phyloP scores from a whole-genome alignment of 2,329 filamentous ascomycete genomes.

The Lasiodiplodia citricola region DNA sequence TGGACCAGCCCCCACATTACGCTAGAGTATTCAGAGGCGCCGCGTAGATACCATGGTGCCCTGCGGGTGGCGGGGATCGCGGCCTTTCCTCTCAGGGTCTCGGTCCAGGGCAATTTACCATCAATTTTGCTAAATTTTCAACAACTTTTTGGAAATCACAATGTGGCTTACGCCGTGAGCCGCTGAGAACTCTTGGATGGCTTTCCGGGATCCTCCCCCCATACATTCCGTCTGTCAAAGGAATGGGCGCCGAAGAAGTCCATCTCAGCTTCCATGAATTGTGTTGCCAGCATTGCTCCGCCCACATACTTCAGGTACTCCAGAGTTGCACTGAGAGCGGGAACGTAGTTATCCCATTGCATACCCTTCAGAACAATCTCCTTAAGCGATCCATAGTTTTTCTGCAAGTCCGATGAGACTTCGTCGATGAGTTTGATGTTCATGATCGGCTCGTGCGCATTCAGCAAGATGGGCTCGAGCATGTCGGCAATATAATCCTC shows the following conservation, averaged over 20 bases:
- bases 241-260: conserved; percentile 66
- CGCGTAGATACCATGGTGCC: too few relatives aligned
- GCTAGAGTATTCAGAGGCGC: neutral
- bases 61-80: neutral
- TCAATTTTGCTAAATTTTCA: neutral
- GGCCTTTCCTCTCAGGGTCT: neutral
- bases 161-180: conserved; percentile 30
- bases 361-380: conserved; percentile 54
- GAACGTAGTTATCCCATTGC: conserved; percentile 58
- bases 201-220: conserved; percentile 52
- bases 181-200: conserved; percentile 57
- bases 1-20: neutral
- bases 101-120: neutral
- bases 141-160: neutral
- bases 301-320: conserved; percentile 65
- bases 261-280: conserved; percentile 66
- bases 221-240: conserved; percentile 50
- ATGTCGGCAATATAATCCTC: conserved; percentile 60
- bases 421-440: conserved; percentile 47
- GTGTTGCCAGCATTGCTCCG: conserved; percentile 59
- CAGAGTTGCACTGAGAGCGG: conserved; percentile 59
- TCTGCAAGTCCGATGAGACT: conserved; percentile 54
- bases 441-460: conserved; percentile 35
- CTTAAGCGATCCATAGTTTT: conserved; percentile 54
- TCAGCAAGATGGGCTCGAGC: conserved; percentile 45